Percentiles rank a stretch among this genome's conserved stretches.
phyloP scores from a whole-genome alignment of 1,284 basidiomycete genomes.

The Papiliotrema flavescens region DNA sequence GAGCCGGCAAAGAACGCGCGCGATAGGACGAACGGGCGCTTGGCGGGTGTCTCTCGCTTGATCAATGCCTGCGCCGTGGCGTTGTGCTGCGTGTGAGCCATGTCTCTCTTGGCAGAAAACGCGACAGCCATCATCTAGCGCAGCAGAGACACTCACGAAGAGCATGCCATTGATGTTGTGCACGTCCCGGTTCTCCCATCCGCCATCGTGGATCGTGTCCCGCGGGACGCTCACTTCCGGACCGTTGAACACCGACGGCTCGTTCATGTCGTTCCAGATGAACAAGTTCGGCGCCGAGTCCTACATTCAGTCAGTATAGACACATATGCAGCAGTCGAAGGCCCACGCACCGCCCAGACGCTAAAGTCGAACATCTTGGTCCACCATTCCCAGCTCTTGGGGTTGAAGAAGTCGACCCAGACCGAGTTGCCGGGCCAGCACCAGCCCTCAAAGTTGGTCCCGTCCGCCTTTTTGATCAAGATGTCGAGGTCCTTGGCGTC shows the following conservation, averaged over 20 bases:
- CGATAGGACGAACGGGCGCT: conserved; percentile 90
- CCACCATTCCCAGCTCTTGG: conserved; percentile 88
- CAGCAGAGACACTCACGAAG: conserved; percentile 35
- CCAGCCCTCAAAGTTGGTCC: conserved; percentile 91
- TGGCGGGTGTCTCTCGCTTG: conserved; percentile 67
- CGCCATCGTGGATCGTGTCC: conserved; percentile 84
- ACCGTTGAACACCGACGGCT: conserved; percentile 97
- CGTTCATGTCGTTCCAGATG: conserved; percentile 99
- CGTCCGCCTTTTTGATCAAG: conserved; percentile 76
- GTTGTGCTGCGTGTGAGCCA: conserved; percentile 60
- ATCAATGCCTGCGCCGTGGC: conserved; percentile 78
- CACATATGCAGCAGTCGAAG: neutral
- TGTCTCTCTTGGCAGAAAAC: too few species aligned
- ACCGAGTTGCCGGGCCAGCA: conserved; percentile 95
- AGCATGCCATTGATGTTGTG: conserved; percentile 52
- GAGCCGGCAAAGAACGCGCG: conserved; percentile 94
- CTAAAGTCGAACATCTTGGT: conserved; percentile 70
- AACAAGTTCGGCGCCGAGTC: conserved; percentile 68
- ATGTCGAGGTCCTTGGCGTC: conserved; percentile 75
- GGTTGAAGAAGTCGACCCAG: conserved; percentile 98
- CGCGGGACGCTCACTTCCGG: conserved; percentile 97
- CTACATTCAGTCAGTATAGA: conserved; percentile 24
- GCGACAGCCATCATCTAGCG: neutral
- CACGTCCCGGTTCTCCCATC: conserved; percentile 94
- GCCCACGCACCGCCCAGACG: conserved; percentile 47